A percentile compares a stretch with the other conserved stretches of the same genome.
phyloP scores from a whole-genome alignment of 106 monocot species.

The Phalaenopsis equestris region DNA sequence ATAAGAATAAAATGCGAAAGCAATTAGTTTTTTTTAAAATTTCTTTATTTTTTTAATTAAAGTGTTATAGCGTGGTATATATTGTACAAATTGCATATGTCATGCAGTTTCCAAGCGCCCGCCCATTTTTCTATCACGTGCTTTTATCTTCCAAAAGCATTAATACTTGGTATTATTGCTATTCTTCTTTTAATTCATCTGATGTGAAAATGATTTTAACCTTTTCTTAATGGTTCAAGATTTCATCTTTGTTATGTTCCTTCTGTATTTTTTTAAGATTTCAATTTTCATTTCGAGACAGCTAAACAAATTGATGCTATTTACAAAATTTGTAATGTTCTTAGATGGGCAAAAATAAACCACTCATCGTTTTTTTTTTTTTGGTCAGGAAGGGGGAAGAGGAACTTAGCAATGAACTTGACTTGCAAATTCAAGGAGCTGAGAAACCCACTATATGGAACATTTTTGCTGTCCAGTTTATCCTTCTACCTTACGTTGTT shows the following conservation, averaged over 20 bases:
- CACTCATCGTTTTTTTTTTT: constrained; percentile 5
- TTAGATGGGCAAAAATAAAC: neutral
- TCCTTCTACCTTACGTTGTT: constrained; percentile 78
- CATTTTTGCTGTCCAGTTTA: constrained; percentile 65
- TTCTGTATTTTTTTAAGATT: neutral
- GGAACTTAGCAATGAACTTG: constrained; percentile 77
- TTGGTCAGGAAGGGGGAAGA: constrained; percentile 69
- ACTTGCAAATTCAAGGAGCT: constrained; percentile 88
- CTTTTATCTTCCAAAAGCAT: neutral
- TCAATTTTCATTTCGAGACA: neutral
- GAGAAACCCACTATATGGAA: constrained; percentile 90
- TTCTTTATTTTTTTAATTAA: no score
- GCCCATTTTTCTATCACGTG: no score
- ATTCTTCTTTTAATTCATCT: neutral
- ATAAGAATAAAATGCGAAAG: neutral
- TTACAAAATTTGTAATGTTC: neutral
- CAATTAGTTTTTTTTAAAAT: neutral
- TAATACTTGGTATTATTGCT: neutral
- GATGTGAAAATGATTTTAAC: no score
- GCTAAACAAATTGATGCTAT: neutral
- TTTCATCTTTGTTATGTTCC: neutral
- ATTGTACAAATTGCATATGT: neutral
- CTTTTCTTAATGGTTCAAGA: neutral
- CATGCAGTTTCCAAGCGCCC: neutral
- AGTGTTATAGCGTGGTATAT: neutral